Base-by-base conservation (phyloP, 179 eudicot genomes). In the Silene coronaria region DNA sequence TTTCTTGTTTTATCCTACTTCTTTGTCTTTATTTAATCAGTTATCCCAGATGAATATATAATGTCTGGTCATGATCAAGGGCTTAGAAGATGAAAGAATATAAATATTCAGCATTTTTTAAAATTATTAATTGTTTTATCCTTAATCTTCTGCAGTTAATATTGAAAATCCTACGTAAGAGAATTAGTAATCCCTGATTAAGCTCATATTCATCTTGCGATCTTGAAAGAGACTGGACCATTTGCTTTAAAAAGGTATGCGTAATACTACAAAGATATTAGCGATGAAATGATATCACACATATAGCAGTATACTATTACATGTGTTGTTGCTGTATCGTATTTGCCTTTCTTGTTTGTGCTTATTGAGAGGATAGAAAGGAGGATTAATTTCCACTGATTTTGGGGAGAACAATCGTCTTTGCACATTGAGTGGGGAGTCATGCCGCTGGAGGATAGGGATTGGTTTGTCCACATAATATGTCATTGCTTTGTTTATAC, bases 131-230 rank as follows among this genome's bases (percentile, higher is more conserved):
- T 80, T 59, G 70, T 75, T 55, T 59, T 74, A 74, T 60, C 70
- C 53, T 64, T 67, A 70, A 65, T 75, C 79, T 71, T 80, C 77
- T 80, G 83, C 80, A 80, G 83, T 72, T 76, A 71, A 76, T 77
- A 46, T 68, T 70, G 75, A 62, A 71, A 72, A 77, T 57, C 61
- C 58, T 72, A 60, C 38, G 27, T 36, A 73, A 16, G 71, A 30
- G 71, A 66, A 73, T 51, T 67, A 60, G 22, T 48, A 60, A 62
- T 73, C 21, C 45, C 55, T 67, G 51, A 73, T 81, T 38, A 34
- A 62, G 75, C 51, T 77, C 75, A 77, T 80, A 45, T 77, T 68
- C 70, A 81, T 74, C 67, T 77, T 55, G n/a, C 84, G 19, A 72
- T 63, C 57, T 53, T 16, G 58, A 61, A 74, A 53, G 23, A 27